phyloP scores from a whole-genome alignment of 163 green algal species.

The Chloromonas sp. region DNA sequence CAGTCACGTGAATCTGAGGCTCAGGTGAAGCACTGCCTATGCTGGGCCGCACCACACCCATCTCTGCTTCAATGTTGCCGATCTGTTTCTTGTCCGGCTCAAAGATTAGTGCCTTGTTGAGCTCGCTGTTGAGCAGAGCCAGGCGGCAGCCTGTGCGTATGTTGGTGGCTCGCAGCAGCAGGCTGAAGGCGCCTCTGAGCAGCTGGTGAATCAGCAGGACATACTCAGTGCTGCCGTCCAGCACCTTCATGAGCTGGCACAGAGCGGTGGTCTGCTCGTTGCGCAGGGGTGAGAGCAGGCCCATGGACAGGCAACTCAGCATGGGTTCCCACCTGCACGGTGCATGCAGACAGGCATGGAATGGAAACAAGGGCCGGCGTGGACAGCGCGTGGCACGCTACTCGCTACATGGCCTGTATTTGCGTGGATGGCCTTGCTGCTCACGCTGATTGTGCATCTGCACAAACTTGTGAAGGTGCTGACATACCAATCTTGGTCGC shows the following conservation, averaged over 20 bases:
- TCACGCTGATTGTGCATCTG: no score
- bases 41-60: background rate
- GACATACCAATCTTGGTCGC: no score
- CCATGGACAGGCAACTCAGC: conserved; percentile 50
- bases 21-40: background rate
- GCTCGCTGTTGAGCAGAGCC: conserved; percentile 41
- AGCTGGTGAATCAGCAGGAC: conserved; percentile 38
- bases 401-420: no score
- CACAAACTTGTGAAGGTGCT: no score
- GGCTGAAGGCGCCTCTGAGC: conserved; percentile 38
- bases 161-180: conserved; percentile 58
- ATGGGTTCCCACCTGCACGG: conserved; percentile 55
- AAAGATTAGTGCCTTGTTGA: conserved; percentile 51
- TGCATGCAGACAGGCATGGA: background rate
- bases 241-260: conserved; percentile 47
- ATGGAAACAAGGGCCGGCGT: background rate
- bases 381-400: no score
- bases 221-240: conserved; percentile 48
- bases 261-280: conserved; percentile 51
- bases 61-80: background rate
- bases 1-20: conserved; percentile 48
- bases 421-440: no score
- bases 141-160: conserved; percentile 52
- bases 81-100: conserved; percentile 38
- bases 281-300: conserved; percentile 48